These are phyloP conservation scores for Verticillium klebahnii DNA, from an alignment of 2,329 filamentous ascomycete genomes.

Conservation along the genomic window DNA sequence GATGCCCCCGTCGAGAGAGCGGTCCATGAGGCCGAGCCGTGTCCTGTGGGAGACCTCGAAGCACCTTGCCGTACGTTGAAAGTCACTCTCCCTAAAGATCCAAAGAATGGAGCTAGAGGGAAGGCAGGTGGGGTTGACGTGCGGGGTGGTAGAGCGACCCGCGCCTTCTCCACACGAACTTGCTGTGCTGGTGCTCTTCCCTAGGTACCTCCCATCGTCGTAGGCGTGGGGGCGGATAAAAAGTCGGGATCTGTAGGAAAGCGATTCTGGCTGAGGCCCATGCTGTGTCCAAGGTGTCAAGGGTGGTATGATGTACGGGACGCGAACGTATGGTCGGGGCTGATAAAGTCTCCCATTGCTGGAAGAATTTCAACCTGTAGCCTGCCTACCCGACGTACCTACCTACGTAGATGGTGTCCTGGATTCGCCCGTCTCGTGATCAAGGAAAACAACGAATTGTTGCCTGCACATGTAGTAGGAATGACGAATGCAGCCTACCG, in stretches of 20 bases:
- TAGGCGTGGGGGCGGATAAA: too few species aligned
- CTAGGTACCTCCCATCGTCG: too few species aligned
- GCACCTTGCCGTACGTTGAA: too few species aligned
- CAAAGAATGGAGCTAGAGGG: neutral
- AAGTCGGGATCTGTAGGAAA: too few species aligned
- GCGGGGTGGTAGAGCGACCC: neutral
- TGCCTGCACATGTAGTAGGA: neutral
- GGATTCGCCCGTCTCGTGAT: neutral
- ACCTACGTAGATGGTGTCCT: too few species aligned
- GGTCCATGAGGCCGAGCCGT: neutral
- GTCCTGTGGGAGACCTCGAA: neutral
- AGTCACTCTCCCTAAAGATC: neutral
- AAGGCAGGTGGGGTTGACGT: neutral
- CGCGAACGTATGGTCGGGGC: too few species aligned
- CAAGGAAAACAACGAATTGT: neutral
- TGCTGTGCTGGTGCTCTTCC: too few species aligned
- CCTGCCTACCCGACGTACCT: too few species aligned
- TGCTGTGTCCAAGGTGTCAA: too few species aligned
- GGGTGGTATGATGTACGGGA: too few species aligned
- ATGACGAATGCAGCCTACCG: neutral
- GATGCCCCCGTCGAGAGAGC: neutral
- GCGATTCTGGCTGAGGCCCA: too few species aligned
- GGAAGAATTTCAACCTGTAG: neutral
- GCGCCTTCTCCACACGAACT: neutral
- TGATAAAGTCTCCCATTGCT: neutral